Base-by-base conservation (phyloP, 1,284 basidiomycete genomes). In the Heterobasidion occidentale region DNA sequence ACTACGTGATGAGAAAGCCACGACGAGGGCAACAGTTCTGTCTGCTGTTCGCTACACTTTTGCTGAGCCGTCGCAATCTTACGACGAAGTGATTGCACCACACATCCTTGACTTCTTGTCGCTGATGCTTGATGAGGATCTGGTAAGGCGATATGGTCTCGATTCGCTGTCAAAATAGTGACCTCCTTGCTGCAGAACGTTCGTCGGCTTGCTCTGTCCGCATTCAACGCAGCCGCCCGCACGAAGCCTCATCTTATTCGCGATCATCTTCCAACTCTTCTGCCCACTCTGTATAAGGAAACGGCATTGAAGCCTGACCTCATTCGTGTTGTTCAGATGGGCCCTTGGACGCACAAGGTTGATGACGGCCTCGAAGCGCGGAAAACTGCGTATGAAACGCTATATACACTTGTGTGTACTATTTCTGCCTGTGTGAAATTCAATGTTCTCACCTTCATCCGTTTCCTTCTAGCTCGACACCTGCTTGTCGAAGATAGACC, bases 1-100 rank as follows among this genome's bases (percentile, higher is more conserved):
- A 47, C 85, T 94, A 64, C 75, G 69, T 36, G 83, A 91, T 64
- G 71, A 77, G 9, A 86, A 85, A 62, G 77, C 86, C 1, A 79
- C 86, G 15, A 82, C 90, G 15, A 82, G 94, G 34, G 94, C 94
- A 0, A 92, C 94, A 3, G 94, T 97, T 50, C 86, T 97, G 9
- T 91, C 95, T 6, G 93, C 96, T 1, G 88, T 98, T 61, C 84
- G 97, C 15, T 98, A 98, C 68, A 97, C 95, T 0, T 94, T 99
- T 62, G 92, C 90, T 33, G 95, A 98, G 67, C 86, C 86, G 3
- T 81, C 87, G 1, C 80, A 82, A 34, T 78, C 87, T 0, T 95
- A 94, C 66, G 95, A 98, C 65, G 93, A 95, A 67, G 75, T 94
- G 34, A 83, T 98, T 58, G 84, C 89, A 17, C 87, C 92, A 1